A percentile compares a stretch with the other conserved stretches of the same genome.
Conservation (phyloP, 1,284 basidiomycete genomes). For the Rugosomyces carneus region DNA sequence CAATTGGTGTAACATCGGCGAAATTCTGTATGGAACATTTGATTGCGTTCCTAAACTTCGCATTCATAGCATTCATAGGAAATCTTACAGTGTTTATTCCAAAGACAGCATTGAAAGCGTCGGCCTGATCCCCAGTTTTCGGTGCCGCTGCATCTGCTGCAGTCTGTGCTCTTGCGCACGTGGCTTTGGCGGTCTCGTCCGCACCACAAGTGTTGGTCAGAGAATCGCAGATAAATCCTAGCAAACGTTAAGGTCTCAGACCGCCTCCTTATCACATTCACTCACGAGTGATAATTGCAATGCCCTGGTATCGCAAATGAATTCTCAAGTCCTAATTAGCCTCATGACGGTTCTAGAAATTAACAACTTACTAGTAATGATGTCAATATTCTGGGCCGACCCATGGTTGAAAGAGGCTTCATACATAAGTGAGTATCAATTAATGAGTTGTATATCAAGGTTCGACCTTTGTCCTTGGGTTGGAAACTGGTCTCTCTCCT, state of each 20-base stretch:
- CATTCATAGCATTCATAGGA: conserved; percentile 1
- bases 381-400: conserved; percentile 47
- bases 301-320: conserved; percentile 46
- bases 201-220: conserved; percentile 46
- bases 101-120: conserved; percentile 54
- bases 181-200: conserved; percentile 43
- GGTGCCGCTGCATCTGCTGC: conserved; percentile 36
- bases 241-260: too few species aligned
- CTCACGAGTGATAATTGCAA: conserved; percentile 43
- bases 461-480: conserved; percentile 39
- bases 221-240: conserved; percentile 50
- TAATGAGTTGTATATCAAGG: conserved; percentile 8
- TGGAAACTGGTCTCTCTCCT: conserved; percentile 54
- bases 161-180: conserved; percentile 37
- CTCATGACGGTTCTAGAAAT: not conserved
- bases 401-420: conserved; percentile 43
- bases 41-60: conserved; percentile 1
- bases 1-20: conserved; percentile 27
- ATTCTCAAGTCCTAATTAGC: conserved; percentile 20
- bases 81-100: conserved; percentile 36
- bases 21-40: conserved; percentile 31
- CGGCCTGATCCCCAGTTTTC: conserved; percentile 48
- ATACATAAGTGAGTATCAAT: not conserved
- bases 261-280: conserved; percentile 3
- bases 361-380: conserved; percentile 35